phyloP scores from a whole-genome alignment of 148 eudicot species.

The Amaranthus palmeri region DNA sequence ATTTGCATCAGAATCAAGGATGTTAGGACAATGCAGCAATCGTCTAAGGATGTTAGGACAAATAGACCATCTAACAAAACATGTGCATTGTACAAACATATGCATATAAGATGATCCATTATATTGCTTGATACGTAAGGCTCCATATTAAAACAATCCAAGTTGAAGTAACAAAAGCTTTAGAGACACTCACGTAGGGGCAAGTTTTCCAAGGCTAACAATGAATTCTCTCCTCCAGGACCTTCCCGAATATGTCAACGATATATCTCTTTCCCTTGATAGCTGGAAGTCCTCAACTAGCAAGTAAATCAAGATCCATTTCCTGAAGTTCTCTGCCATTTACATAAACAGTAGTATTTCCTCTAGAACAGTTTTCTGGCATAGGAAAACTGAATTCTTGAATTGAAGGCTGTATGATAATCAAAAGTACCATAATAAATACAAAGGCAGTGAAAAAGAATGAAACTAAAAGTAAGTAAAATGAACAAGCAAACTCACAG shows the following conservation, averaged over 20 bases:
- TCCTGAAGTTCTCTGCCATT: constrained; percentile 86
- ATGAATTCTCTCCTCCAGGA: constrained; percentile 61
- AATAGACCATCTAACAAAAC: too few species aligned
- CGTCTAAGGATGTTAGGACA: too few species aligned
- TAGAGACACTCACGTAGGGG: constrained; percentile 77
- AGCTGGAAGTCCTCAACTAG: constrained; percentile 64
- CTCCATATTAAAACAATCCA: too few species aligned
- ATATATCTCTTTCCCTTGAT: constrained; percentile 45
- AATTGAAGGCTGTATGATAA: constrained; percentile 69
- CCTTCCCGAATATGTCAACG: constrained; percentile 65
- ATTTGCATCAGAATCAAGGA: too few species aligned
- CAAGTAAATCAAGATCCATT: constrained; percentile 67
- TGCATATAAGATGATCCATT: too few species aligned
- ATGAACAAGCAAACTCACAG: constrained; percentile 46
- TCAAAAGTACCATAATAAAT: too few species aligned
- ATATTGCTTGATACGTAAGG: too few species aligned
- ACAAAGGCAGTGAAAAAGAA: not conserved
- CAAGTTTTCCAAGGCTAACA: constrained; percentile 73
- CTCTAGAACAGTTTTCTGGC: constrained; percentile 62
- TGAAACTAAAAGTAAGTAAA: not conserved
- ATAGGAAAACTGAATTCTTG: constrained; percentile 69
- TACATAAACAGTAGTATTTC: constrained; percentile 63
- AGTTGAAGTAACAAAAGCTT: constrained; percentile 3
- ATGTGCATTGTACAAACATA: too few species aligned
- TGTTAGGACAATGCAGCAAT: too few species aligned